Evolutionary conservation across 2,329 filamentous ascomycete genomes (phyloP), one percentile per base, ranked within the genome.

Genomic region (Penicillium paneum): DNA sequence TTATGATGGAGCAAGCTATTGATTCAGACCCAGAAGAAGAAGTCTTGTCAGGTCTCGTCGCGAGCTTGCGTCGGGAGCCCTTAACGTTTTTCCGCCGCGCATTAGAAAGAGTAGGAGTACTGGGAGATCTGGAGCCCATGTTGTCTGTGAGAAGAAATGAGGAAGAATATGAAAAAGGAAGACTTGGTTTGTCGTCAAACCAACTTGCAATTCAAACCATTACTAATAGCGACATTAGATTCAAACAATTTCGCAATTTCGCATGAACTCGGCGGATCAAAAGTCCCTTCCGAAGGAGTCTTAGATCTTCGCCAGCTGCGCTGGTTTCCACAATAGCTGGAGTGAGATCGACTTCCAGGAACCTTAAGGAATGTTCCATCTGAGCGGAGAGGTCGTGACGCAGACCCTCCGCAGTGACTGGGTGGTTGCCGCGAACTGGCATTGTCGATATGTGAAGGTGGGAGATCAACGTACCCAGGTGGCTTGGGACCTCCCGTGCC

Each of bases 291-390:
- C n/a, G n/a, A n/a, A n/a, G n/a, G n/a, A n/a, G n/a, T n/a, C n/a
- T n/a, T n/a, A n/a, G n/a, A n/a, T n/a, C n/a, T 26, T 26, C 24
- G 6, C 24, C 38, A 6, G 21, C 24, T 38, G 13, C 19, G 21
- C 17, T 36, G 6, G 10, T 31, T 48, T 31, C 12, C 21, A 42
- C 15, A 38, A 57, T 44, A 13, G 38, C 55, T n/a, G 47, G 43
- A 31, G 52, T 41, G 13, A 57, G 39, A 31, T 57, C 51, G 15
- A 19, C 36, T 35, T 57, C 45, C 28, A 57, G 11, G 31, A 57
- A 52, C 13, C 15, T 40, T 35, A 48, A 12, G 11, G 44, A 54
- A 51, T 29, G 21, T 19, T 49, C 38, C n/a, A 54, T 47, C 19
- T 45, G 47, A 43, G n/a, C 28, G 34, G 42, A 39, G n/a, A 57